Base-by-base conservation (phyloP, 768 basidiomycete species). In the Cystobasidium onofrii region DNA sequence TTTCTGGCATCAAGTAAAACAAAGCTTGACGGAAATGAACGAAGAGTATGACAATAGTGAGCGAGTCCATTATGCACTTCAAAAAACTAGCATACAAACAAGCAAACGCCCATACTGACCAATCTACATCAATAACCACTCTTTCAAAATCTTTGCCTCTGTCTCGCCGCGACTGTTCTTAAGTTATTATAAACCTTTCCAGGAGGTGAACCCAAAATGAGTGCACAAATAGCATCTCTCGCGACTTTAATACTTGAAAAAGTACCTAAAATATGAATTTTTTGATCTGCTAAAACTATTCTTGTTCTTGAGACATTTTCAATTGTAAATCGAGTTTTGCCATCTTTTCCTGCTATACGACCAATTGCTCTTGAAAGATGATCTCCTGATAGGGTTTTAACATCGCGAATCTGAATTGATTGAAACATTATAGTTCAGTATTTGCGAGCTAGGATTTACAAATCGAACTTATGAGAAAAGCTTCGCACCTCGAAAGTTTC, bases 371-470 rank as follows among this genome's bases (percentile, higher is more conserved):
- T 90, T n/a, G 93, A 92, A 10, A 99, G 84, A 81, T 99, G 96
- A 79, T 99, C 96, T 1, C 96, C 96, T 74, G 96, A 93, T 7
- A 99, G 85, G 0, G 92, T 95, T 83, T 99, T 99, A 65, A 98
- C 93, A 77, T 99, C 96, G 81, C 98, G 98, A 81, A 99, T 95
- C 82, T 99, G 96, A 79, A 96, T n/a, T n/a, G n/a, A n/a, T n/a
- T 96, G 1, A 94, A 93, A 1, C 75, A 74, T 61, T 78, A 74
- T 66, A 66, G 62, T 0, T 20, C 18, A 10, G 2, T n/a, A 36
- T 29, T n/a, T n/a, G n/a, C n/a, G n/a, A n/a, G n/a, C n/a, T n/a
- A n/a, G n/a, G n/a, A n/a, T n/a, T n/a, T n/a, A n/a, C n/a, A n/a
- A n/a, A n/a, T n/a, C n/a, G n/a, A n/a, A n/a, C n/a, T n/a, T n/a